phyloP scores from a whole-genome alignment of 306 rosid genomes.

The Urtica urens region DNA sequence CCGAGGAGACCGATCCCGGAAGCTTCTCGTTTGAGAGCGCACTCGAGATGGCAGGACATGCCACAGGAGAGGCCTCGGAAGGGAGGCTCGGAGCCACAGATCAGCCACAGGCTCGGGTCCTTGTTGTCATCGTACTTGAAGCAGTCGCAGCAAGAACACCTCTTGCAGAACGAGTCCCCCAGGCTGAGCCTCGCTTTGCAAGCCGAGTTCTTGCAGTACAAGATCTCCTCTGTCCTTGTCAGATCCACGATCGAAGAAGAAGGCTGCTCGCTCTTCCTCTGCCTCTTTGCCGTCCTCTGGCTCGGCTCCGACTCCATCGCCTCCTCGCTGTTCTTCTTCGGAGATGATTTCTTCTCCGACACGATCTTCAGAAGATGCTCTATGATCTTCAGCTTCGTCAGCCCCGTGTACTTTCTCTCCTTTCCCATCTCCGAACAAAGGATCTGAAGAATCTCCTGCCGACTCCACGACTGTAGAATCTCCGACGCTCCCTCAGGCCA shows the following conservation, averaged over 20 bases:
- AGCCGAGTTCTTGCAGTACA: slow-evolving; percentile 81
- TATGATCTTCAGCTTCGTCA: slow-evolving; percentile 85
- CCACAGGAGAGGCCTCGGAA: slow-evolving; percentile 76
- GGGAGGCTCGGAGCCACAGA: slow-evolving; percentile 81
- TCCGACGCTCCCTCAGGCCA: slow-evolving; percentile 72
- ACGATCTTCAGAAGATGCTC: slow-evolving; percentile 84
- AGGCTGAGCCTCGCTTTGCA: slow-evolving; percentile 67
- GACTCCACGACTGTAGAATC: slow-evolving; percentile 87
- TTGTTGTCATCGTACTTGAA: slow-evolving; percentile 83
- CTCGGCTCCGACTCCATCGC: slow-evolving; percentile 67
- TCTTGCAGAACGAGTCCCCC: slow-evolving; percentile 63
- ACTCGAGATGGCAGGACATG: slow-evolving; percentile 96
- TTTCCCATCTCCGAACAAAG: slow-evolving; percentile 97
- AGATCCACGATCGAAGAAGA: slow-evolving; percentile 39
- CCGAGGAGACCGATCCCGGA: slow-evolving; percentile 58
- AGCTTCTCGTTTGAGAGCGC: slow-evolving; percentile 62
- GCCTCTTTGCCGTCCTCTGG: slow-evolving; percentile 70
- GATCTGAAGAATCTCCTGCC: slow-evolving; percentile 86
- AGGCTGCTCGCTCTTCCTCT: slow-evolving; percentile 75
- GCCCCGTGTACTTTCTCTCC: slow-evolving; percentile 95
- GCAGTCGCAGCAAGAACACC: slow-evolving; percentile 94
- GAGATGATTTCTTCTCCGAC: slow-evolving; percentile 71
- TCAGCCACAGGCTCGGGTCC: slow-evolving; percentile 94
- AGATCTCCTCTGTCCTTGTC: slow-evolving; percentile 18
- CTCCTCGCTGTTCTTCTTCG: slow-evolving; percentile 47